Evolutionary conservation across 306 rosid genomes (phyloP), one percentile per base, ranked within the genome.

Genomic region (Trichosanthes truncata): DNA sequence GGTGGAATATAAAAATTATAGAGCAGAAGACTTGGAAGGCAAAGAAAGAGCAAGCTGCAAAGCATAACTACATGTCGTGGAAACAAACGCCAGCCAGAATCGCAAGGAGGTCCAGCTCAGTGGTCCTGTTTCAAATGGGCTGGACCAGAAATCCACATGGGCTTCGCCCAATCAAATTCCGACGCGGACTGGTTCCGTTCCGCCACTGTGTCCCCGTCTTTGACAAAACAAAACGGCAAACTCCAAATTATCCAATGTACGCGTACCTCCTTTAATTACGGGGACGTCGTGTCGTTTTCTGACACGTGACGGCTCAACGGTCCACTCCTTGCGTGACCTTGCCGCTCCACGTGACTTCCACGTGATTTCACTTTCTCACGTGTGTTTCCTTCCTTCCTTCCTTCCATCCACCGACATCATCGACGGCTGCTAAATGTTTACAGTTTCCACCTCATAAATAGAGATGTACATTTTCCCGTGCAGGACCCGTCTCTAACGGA

Each of bases 61-160:
- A 45, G 14, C 49, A 46, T 3, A 46, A 46, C 4, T 46, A 36
- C 6, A 36, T 36, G 40, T 36, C 40, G 40, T 36, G 6, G 6
- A 36, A 36, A 36, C 40, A 29, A 29, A 29, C 33, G 33, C 23
- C 61, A 55, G 14, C 33, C 33, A 29, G 68, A 61, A 26, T 25
- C 1, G 68, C 20, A 25, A 29, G 33, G 72, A 63, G 72, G 72
- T 63, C 72, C 72, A 45, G 77, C 14, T 25, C 21, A 72, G 61
- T 74, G 60, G 61, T 74, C 60, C 61, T 26, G 26, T n/a, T 46
- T 17, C 0, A 15, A 29, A 14, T 74, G 78, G 61, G 78, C 78
- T 74, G 78, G 78, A 74, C 78, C 78, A 49, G 20, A 12, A 15
- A 73, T 8, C 35, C 78, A 74, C 78, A 49, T 74, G 78, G 78